These are phyloP conservation scores for Phyllosticta citrichinensis DNA, from an alignment of 2,329 filamentous ascomycete genomes.

Conservation along the genomic window DNA sequence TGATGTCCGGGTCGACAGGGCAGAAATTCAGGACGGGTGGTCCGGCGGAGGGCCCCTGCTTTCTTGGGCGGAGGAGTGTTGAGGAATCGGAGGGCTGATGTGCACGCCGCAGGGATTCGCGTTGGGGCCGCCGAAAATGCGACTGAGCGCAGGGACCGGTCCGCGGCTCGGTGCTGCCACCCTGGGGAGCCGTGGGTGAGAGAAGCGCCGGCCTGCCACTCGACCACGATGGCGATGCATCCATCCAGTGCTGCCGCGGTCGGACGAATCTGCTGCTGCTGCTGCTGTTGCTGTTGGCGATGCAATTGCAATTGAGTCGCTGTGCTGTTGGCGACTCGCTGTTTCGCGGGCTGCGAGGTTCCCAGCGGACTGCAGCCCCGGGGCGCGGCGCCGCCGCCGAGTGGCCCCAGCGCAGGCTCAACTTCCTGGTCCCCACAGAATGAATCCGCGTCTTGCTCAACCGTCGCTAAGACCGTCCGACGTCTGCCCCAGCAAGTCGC, in stretches of 20 bases:
- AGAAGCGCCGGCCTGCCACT: neutral
- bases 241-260: neutral
- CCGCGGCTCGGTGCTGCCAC: neutral
- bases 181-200: neutral
- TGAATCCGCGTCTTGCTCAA: neutral
- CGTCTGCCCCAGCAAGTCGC: neutral
- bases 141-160: neutral
- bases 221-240: neutral
- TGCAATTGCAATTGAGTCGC: neutral
- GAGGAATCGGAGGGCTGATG: neutral
- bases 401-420: neutral
- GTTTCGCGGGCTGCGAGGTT: too few relatives aligned
- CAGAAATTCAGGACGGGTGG: neutral
- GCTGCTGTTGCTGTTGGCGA: neutral
- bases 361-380: too few relatives aligned
- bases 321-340: neutral
- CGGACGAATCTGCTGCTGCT: neutral
- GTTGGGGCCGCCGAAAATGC: neutral
- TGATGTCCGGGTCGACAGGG: neutral
- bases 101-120: neutral
- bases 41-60: neutral
- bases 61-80: neutral
- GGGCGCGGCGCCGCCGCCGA: neutral
- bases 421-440: neutral
- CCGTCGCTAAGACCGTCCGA: too few relatives aligned